Conservation (phyloP, 208 protist genomes). For the Zelonia costaricensis region DNA sequence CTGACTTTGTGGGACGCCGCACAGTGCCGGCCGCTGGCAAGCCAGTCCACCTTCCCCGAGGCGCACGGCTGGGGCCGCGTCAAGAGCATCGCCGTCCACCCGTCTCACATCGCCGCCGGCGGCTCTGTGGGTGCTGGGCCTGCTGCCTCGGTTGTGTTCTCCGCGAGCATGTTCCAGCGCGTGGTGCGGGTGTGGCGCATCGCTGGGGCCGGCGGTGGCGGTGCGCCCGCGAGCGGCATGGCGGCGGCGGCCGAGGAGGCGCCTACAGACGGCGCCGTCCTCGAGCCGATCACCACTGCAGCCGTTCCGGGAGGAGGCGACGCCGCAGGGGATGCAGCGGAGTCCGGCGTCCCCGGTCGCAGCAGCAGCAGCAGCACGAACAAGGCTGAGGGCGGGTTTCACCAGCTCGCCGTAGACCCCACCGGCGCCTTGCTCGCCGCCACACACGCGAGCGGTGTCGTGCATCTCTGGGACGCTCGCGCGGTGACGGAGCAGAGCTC, state of each 20-base stretch:
- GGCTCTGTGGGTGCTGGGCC: not conserved
- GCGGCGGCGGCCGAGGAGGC: slow-evolving; percentile 1
- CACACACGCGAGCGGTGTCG: slow-evolving; percentile 45
- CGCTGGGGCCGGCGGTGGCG: not conserved
- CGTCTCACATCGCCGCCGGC: slow-evolving; percentile 1
- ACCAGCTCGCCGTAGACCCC: slow-evolving; percentile 66
- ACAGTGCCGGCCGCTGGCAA: slow-evolving; percentile 43
- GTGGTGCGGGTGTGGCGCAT: slow-evolving; percentile 56
- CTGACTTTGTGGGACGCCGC: slow-evolving; percentile 76
- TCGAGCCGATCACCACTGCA: slow-evolving; percentile 19
- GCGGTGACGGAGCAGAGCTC: slow-evolving; percentile 5
- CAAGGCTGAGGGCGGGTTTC: slow-evolving; percentile 11
- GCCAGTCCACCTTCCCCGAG: slow-evolving; percentile 39
- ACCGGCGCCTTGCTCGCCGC: slow-evolving; percentile 66
- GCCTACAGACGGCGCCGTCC: not conserved
- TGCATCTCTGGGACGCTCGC: slow-evolving; percentile 70
- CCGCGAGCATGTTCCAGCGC: slow-evolving; percentile 72
- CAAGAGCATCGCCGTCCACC: slow-evolving; percentile 55
- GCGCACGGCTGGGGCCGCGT: slow-evolving; percentile 60
- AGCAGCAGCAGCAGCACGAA: slow-evolving; percentile 19
- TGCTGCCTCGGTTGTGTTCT: slow-evolving; percentile 50
- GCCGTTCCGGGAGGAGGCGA: too few species aligned
- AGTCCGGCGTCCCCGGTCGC: too few species aligned
- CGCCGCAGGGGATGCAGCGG: too few species aligned
- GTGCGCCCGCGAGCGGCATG: not conserved